These are phyloP conservation scores for Obba rivulosa DNA, from an alignment of 768 basidiomycete genomes.

Conservation along the genomic window DNA sequence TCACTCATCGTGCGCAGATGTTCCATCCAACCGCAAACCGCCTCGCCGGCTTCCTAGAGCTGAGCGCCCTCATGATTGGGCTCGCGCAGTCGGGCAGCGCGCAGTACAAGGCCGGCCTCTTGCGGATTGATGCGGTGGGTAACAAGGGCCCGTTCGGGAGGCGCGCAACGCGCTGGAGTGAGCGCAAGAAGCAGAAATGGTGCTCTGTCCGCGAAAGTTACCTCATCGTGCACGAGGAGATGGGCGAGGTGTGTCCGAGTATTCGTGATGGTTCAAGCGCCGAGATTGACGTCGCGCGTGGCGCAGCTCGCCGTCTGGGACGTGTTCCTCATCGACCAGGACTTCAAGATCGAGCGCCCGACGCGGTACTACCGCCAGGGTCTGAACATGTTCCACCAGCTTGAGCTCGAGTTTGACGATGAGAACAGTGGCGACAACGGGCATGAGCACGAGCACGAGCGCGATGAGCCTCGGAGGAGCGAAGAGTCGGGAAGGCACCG, in stretches of 20 bases:
- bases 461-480: background rate
- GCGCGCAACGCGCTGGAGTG: slow-evolving; percentile 56
- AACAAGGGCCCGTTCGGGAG: slow-evolving; percentile 39
- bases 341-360: slow-evolving; percentile 89
- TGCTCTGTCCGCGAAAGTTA: slow-evolving; percentile 91
- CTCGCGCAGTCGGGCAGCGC: slow-evolving; percentile 77
- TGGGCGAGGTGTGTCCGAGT: slow-evolving; percentile 60
- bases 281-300: too few relatives aligned
- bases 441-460: slow-evolving; percentile 4
- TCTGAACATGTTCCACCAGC: slow-evolving; percentile 55
- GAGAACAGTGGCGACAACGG: slow-evolving; percentile 14
- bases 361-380: slow-evolving; percentile 85
- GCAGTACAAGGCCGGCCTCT: slow-evolving; percentile 88
- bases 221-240: slow-evolving; percentile 80
- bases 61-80: slow-evolving; percentile 80
- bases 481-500: background rate
- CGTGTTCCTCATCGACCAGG: slow-evolving; percentile 85
- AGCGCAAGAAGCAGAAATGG: slow-evolving; percentile 74
- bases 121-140: slow-evolving; percentile 53
- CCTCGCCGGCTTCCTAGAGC: slow-evolving; percentile 84
- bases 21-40: slow-evolving; percentile 92
- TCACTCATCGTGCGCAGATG: slow-evolving; percentile 51
- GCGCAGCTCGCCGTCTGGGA: slow-evolving; percentile 79
- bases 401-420: slow-evolving; percentile 17
- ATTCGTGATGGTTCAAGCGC: background rate